A percentile compares a stretch with the other conserved stretches of the same genome.
Conservation (phyloP, 805 yeast genomes). For the Candida orba region DNA sequence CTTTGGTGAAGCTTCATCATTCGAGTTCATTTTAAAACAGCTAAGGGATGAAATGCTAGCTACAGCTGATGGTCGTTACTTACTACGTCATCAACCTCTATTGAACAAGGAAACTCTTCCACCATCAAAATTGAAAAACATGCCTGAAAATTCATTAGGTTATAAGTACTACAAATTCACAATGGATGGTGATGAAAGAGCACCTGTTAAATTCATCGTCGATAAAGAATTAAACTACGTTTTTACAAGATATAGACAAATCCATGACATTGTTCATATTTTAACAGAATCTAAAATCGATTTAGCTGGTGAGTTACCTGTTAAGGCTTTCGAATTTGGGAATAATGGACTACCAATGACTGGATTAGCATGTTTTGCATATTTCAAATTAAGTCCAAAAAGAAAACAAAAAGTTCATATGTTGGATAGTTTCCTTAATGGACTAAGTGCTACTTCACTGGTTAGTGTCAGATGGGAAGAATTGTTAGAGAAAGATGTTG, state of each 20-base stretch:
- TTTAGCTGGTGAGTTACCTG: constrained; percentile 94
- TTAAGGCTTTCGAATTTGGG: constrained; percentile 86
- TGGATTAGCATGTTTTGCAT: constrained; percentile 83
- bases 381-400: constrained; percentile 57
- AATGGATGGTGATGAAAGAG: constrained; percentile 90
- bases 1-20: constrained; percentile 86
- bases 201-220: constrained; percentile 78
- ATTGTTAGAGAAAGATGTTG: constrained; percentile 60
- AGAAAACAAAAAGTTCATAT: constrained; percentile 52
- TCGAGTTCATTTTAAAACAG: constrained; percentile 53
- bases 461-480: constrained; percentile 93
- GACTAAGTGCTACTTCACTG: constrained; percentile 65
- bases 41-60: constrained; percentile 68
- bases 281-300: constrained; percentile 84
- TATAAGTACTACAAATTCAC: constrained; percentile 77
- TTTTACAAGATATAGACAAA: constrained; percentile 91
- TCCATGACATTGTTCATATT: constrained; percentile 95
- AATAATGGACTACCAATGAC: constrained; percentile 95
- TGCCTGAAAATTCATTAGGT: constrained; percentile 72
- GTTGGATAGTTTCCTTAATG: constrained; percentile 64
- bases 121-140: constrained; percentile 46
- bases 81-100: constrained; percentile 74
- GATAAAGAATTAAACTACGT: constrained; percentile 88
- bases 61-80: constrained; percentile 69
- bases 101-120: constrained; percentile 69